phyloP scores from a whole-genome alignment of 768 basidiomycete genomes.

The Leccinum aurantiacum region DNA sequence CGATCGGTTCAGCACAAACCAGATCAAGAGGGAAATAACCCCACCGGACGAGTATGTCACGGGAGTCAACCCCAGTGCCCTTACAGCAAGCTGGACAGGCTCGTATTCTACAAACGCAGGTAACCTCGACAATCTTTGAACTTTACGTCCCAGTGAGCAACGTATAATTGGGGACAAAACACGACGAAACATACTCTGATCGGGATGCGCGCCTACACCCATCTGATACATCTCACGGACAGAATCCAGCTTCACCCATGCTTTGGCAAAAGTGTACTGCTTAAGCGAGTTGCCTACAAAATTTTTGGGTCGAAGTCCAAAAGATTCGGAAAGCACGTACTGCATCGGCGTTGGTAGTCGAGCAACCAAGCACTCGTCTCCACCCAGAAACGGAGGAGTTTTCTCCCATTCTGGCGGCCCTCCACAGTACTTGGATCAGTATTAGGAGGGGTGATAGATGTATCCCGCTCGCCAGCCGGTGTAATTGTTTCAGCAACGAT shows the following conservation, averaged over 20 bases:
- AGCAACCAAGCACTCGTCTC: conserved; percentile 68
- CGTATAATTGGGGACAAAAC: background rate
- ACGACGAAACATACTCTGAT: conserved; percentile 56
- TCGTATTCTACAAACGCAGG: conserved; percentile 41
- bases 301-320: conserved; percentile 11
- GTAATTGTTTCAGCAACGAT: conserved; percentile 22
- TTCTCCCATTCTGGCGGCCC: conserved; percentile 55
- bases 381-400: conserved; percentile 77
- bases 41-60: conserved; percentile 65
- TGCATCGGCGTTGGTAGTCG: conserved; percentile 51
- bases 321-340: conserved; percentile 32
- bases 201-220: conserved; percentile 73
- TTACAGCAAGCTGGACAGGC: conserved; percentile 42
- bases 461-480: conserved; percentile 36
- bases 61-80: conserved; percentile 62
- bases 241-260: conserved; percentile 54
- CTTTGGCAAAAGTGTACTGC: conserved; percentile 39
- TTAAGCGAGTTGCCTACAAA: conserved; percentile 47
- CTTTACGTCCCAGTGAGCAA: conserved; percentile 33
- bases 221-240: conserved; percentile 71
- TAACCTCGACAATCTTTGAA: conserved; percentile 53
- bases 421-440: conserved; percentile 46
- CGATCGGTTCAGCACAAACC: conserved; percentile 5
- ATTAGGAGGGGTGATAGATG: conserved; percentile 52
- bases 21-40: conserved; percentile 9